These are phyloP conservation scores for Fusarium mangiferae DNA, from an alignment of 2,329 filamentous ascomycete species.

Conservation along the genomic window DNA sequence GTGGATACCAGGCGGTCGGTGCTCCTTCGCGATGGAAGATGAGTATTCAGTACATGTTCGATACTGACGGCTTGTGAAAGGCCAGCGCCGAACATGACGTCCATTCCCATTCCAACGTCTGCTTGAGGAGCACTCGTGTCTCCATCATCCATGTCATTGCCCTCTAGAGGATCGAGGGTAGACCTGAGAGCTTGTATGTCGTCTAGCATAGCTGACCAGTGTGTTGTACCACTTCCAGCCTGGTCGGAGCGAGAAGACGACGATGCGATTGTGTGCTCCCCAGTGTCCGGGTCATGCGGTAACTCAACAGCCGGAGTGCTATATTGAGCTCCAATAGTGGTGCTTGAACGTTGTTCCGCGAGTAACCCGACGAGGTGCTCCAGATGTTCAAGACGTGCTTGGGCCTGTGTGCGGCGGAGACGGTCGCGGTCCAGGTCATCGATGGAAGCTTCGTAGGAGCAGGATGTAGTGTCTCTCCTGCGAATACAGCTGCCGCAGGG, in stretches of 20 bases:
- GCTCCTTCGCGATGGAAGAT: background rate
- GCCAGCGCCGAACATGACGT: background rate
- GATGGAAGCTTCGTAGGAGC: background rate
- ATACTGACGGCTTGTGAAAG: background rate
- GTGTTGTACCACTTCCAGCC: background rate
- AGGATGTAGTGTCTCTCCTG: background rate
- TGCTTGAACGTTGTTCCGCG: background rate
- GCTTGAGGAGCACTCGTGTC: background rate
- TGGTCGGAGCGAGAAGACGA: background rate
- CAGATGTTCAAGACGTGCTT: background rate
- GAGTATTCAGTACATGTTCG: background rate
- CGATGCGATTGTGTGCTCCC: background rate
- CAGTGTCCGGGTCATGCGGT: too few species aligned
- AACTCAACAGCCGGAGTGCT: background rate
- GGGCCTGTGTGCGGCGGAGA: background rate
- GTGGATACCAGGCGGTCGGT: background rate
- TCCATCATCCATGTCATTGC: background rate
- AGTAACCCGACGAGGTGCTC: background rate
- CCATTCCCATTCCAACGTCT: background rate
- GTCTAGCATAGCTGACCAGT: background rate
- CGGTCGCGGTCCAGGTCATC: background rate
- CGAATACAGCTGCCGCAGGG: background rate
- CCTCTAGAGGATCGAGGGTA: background rate
- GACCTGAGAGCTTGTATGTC: background rate
- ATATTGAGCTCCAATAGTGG: background rate